Evolutionary conservation across 257 asterid species (phyloP), one percentile per base, ranked within the genome.

Genomic region (Gentiana straminea): DNA sequence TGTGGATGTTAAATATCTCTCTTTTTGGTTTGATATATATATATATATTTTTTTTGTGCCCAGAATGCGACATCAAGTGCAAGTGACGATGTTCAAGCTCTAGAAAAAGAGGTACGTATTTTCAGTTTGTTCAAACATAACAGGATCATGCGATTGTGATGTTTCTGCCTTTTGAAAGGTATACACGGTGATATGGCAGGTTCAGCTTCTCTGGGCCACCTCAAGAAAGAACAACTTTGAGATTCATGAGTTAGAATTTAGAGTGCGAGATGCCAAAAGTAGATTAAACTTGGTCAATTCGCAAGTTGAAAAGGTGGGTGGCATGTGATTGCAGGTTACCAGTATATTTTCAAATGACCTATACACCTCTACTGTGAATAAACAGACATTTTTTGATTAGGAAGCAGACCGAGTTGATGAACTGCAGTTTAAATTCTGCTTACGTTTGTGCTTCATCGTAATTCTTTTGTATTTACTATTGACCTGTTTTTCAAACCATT

Each of bases 141-240:
- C 15, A 49, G 32, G 9, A 15, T 13, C 48, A 37, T 1, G 35
- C 13, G 52, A 50, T 57, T 41, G n/a, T 9, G 9, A 53, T 35
- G 13, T 4, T 15, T 55, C 53, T 47, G 57, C 47, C 7, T 55
- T n/a, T 15, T 15, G 56, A 44, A 7, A 36, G 38, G 60, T 56
- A 36, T 13, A 47, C 60, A 56, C 5, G 65, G 68, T 54, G 15
- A 52, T 65, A 37, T 10, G 68, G 70, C 71, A 89, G 96, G 80
- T 86, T 63, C 84, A 75, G 50, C 79, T 65, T 75, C 90, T 84
- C 33, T 84, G 96, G 97, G 79, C 67, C 5, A 69, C 72, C 53
- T 82, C 94, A 54, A 75, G 91, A 59, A 74, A 70, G 60, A 82
- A 75, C 63, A 81, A 82, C 79, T 82, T 86, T 58, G 88, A 86